Conservation (phyloP, 257 asterid genomes). For the Solanum dulcamara region DNA sequence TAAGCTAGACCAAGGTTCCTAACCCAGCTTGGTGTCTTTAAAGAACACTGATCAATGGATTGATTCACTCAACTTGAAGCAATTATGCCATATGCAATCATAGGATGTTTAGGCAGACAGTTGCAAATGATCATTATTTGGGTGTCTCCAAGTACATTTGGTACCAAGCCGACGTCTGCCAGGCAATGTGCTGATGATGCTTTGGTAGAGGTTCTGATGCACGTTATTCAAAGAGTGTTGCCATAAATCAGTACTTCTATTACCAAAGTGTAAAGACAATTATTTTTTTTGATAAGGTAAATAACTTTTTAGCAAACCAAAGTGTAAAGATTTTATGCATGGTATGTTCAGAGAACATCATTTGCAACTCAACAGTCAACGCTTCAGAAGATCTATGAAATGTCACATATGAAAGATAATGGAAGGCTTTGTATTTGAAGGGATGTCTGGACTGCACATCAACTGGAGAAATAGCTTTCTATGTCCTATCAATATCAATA, state of each 20-base stretch:
- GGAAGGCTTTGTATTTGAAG: too few relatives aligned
- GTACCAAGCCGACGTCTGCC: background rate
- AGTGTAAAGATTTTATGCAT: background rate
- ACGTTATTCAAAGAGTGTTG: background rate
- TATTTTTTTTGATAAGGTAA: background rate
- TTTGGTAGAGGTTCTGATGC: background rate
- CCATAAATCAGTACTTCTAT: background rate
- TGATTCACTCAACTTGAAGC: background rate
- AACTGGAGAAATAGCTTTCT: too few relatives aligned
- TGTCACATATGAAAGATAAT: background rate
- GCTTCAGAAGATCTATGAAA: background rate
- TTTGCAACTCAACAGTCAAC: background rate
- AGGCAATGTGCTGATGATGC: background rate
- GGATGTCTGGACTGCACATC: too few relatives aligned
- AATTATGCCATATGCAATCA: background rate
- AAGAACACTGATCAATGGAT: background rate
- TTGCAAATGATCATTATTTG: background rate
- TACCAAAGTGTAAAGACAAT: background rate
- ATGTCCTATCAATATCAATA: too few relatives aligned
- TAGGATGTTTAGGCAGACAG: background rate
- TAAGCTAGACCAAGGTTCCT: background rate
- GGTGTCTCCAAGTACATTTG: background rate
- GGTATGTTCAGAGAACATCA: background rate
- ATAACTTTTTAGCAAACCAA: background rate
- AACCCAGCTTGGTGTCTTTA: background rate